phyloP scores from a whole-genome alignment of 208 protist genomes.

The Trypanosoma melophagium region DNA sequence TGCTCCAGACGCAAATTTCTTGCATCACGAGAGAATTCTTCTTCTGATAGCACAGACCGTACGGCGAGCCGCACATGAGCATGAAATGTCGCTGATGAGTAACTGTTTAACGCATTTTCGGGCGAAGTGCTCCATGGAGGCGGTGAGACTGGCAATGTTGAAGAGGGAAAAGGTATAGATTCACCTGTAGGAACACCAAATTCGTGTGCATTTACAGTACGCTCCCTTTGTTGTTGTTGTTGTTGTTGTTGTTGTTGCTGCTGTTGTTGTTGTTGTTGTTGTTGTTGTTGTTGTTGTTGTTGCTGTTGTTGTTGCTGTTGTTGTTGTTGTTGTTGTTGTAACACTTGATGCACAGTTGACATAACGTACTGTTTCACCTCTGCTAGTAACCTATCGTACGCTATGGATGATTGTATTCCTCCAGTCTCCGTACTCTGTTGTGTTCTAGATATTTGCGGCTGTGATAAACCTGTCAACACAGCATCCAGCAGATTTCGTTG shows the following conservation, averaged over 20 bases:
- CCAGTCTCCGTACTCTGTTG: background rate
- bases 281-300: background rate
- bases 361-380: conserved; percentile 25
- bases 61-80: conserved; percentile 50
- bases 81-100: conserved; percentile 49
- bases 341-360: conserved; percentile 10
- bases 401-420: background rate
- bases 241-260: background rate
- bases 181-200: background rate
- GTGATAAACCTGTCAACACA: background rate
- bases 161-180: background rate
- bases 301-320: conserved; percentile 13
- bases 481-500: background rate
- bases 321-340: conserved; percentile 18
- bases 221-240: conserved; percentile 1
- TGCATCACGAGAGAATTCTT: conserved; percentile 35
- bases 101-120: background rate
- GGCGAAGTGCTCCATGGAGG: background rate
- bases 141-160: background rate
- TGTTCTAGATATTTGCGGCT: background rate
- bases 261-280: background rate
- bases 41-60: conserved; percentile 43
- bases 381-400: conserved; percentile 4
- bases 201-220: background rate
- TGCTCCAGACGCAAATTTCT: conserved; percentile 19